phyloP scores from a whole-genome alignment of 177 flowering plant genomes.

The Vitis hybrid region DNA sequence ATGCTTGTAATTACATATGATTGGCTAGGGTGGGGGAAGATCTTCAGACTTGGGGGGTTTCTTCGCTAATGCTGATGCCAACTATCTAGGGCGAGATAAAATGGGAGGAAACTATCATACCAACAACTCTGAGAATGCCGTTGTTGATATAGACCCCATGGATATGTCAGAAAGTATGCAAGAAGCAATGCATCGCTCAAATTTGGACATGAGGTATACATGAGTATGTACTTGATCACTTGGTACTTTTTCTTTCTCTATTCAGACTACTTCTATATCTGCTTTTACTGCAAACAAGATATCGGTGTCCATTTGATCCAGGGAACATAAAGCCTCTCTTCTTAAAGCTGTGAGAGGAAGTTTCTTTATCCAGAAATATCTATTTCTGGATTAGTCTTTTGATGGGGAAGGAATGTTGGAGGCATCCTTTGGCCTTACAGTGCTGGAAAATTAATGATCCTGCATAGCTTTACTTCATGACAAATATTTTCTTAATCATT shows the following conservation, averaged over 20 bases:
- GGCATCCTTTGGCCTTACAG: too few species aligned
- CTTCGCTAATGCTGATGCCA: conserved; percentile 75
- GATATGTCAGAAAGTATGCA: conserved; percentile 96
- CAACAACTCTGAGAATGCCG: conserved; percentile 26
- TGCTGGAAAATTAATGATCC: too few species aligned
- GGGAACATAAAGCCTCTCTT: neutral
- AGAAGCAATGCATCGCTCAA: conserved; percentile 96
- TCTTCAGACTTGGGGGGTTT: conserved; percentile 66
- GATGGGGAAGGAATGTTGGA: too few species aligned
- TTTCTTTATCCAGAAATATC: neutral
- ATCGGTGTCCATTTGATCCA: neutral
- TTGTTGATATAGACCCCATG: conserved; percentile 68
- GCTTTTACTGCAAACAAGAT: neutral
- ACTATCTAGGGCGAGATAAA: conserved; percentile 47
- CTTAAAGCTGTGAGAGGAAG: neutral
- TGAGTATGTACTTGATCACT: conserved; percentile 35
- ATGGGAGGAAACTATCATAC: conserved; percentile 35
- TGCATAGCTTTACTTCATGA: too few species aligned
- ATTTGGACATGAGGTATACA: conserved; percentile 88
- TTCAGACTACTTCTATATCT: neutral
- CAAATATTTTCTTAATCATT: too few species aligned
- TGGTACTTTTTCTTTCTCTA: neutral
- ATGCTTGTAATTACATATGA: conserved; percentile 7
- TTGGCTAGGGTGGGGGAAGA: conserved; percentile 57
- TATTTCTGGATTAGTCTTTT: too few species aligned